Evolutionary conservation across 306 rosid genomes (phyloP).

Genomic region (Comarum palustre): DNA sequence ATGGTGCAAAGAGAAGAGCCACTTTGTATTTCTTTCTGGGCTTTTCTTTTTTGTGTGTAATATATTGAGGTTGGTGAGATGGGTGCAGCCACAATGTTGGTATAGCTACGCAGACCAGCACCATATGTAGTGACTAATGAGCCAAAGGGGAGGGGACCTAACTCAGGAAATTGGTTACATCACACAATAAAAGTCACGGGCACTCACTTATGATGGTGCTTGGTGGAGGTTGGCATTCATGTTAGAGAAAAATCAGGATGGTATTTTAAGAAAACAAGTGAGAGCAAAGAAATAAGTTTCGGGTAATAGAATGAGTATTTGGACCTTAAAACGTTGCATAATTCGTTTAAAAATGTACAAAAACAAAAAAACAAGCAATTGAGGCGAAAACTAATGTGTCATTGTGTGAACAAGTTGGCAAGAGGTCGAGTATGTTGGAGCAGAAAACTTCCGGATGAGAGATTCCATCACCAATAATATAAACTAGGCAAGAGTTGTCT

Average conservation of each 20-base stretch:
- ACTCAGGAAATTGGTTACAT: constrained; percentile 25
- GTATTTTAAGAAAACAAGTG: not conserved
- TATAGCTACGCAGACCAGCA: not conserved
- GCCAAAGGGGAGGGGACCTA: constrained; percentile 18
- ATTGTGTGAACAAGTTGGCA: too few species aligned
- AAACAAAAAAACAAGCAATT: not conserved
- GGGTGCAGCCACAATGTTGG: constrained; percentile 2
- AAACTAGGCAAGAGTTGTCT: too few species aligned
- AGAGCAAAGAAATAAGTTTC: not conserved
- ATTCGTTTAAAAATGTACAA: not conserved
- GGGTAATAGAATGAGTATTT: not conserved
- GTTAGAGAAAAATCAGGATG: not conserved
- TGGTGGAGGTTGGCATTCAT: constrained; percentile 17
- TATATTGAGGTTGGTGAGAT: not conserved
- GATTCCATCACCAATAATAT: too few species aligned
- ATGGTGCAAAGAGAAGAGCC: not conserved
- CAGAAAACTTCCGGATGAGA: too few species aligned
- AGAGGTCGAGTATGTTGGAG: not conserved
- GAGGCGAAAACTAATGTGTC: not conserved
- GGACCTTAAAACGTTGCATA: not conserved
- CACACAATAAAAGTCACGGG: constrained; percentile 22
- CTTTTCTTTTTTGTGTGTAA: not conserved
- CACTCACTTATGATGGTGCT: constrained; percentile 10
- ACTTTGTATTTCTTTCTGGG: not conserved
- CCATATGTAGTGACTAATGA: not conserved